Conservation (phyloP, 1,284 basidiomycete genomes). For the Phylloboletellus chloephorus region DNA sequence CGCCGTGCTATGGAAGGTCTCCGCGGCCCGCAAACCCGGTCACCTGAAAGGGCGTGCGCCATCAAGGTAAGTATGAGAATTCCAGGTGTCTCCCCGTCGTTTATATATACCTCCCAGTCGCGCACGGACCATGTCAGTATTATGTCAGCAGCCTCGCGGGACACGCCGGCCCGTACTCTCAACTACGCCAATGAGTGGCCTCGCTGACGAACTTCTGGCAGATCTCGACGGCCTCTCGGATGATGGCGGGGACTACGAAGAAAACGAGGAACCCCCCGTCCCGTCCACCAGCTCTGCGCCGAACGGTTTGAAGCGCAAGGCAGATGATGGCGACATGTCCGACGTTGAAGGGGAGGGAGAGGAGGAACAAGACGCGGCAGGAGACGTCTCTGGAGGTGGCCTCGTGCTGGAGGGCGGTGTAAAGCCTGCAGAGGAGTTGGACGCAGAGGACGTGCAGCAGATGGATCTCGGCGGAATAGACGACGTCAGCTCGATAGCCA, state of each 20-base stretch:
- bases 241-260: conserved; percentile 53
- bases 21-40: conserved; percentile 40
- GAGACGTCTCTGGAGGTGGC: conserved; percentile 43
- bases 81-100: fast-evolving
- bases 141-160: not conserved
- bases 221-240: conserved; percentile 79
- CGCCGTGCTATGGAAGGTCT: conserved; percentile 49
- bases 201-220: conserved; percentile 84
- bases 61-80: conserved; percentile 35
- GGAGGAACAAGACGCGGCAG: conserved; percentile 37
- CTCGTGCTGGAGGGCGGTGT: conserved; percentile 88
- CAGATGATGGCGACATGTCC: conserved; percentile 48
- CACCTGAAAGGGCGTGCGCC: conserved; percentile 34
- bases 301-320: conserved; percentile 58
- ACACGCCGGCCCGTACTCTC: not conserved
- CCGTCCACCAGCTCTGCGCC: conserved; percentile 31
- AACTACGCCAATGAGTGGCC: conserved; percentile 52
- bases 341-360: conserved; percentile 43
- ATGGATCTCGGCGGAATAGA: conserved; percentile 84
- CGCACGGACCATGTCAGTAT: conserved; percentile 28
- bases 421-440: conserved; percentile 88
- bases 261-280: conserved; percentile 32
- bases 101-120: conserved; percentile 16
- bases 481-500: conserved; percentile 84
- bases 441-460: conserved; percentile 85